These are phyloP conservation scores for Paecilomyces variotii DNA, from an alignment of 2,329 filamentous ascomycete species.

Conservation along the genomic window DNA sequence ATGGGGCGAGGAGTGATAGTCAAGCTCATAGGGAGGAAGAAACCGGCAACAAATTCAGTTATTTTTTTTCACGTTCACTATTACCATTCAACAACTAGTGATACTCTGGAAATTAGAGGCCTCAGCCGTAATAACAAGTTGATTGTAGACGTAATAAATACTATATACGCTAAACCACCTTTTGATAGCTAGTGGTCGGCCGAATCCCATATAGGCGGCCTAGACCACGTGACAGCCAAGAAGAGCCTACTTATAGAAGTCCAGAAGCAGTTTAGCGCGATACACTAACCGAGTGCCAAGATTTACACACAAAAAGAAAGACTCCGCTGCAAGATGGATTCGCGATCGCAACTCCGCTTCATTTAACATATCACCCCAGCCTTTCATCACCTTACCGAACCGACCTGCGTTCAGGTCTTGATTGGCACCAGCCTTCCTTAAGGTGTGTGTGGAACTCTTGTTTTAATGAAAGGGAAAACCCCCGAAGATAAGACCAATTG, in stretches of 20 bases:
- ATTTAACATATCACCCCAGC: constrained; percentile 8
- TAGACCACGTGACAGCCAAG: too few relatives aligned
- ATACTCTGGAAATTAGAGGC: too few relatives aligned
- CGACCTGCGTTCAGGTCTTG: constrained; percentile 68
- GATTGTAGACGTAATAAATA: too few relatives aligned
- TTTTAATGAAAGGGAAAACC: not conserved
- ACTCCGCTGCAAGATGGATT: not conserved
- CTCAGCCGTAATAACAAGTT: too few relatives aligned
- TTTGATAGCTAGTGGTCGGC: too few relatives aligned
- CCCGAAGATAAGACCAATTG: not conserved
- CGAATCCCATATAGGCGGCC: too few relatives aligned
- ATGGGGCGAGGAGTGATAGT: too few relatives aligned
- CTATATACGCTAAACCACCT: too few relatives aligned
- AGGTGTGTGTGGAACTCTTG: constrained; percentile 12
- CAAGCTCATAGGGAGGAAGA: too few relatives aligned
- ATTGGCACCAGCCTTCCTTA: constrained; percentile 44
- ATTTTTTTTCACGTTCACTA: too few relatives aligned
- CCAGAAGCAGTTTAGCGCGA: constrained; percentile 14
- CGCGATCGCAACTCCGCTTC: not conserved
- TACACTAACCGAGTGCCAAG: constrained; percentile 20
- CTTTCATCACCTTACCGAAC: constrained; percentile 79
- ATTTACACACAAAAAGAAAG: constrained; percentile 6
- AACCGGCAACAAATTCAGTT: too few relatives aligned
- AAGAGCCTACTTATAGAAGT: not conserved
- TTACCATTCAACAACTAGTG: too few relatives aligned